These are phyloP conservation scores for Trichosporon sp. DNA, from an alignment of 1,284 basidiomycete species.

Conservation along the genomic window DNA sequence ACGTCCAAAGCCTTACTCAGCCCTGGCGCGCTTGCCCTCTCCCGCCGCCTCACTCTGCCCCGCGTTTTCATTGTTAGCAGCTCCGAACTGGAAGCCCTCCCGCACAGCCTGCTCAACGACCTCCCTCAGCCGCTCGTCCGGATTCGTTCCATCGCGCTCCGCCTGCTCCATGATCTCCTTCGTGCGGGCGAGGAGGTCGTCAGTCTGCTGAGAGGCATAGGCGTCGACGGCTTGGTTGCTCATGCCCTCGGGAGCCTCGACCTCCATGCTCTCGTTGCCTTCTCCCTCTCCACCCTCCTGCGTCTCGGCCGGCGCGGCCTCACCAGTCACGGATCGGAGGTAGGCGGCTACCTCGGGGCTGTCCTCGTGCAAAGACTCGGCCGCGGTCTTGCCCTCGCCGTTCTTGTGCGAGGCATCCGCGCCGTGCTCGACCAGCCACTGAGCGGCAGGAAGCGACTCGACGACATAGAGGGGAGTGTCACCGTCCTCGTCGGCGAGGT, in stretches of 20 bases:
- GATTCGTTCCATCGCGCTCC: constrained; percentile 38
- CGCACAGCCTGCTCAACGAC: constrained; percentile 40
- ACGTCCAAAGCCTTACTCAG: too few species aligned
- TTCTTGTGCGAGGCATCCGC: constrained; percentile 63
- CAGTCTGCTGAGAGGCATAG: constrained; percentile 64
- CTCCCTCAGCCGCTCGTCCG: constrained; percentile 39
- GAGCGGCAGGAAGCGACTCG: constrained; percentile 71
- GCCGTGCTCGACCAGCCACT: constrained; percentile 73
- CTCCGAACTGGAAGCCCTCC: constrained; percentile 34
- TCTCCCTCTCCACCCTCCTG: too few species aligned
- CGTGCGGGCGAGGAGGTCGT: constrained; percentile 61
- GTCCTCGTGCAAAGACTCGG: constrained; percentile 67
- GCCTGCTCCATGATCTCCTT: constrained; percentile 52
- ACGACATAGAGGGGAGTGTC: constrained; percentile 90
- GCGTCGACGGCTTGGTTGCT: constrained; percentile 65
- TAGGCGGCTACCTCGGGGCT: constrained; percentile 70
- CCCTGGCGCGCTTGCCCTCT: constrained; percentile 15
- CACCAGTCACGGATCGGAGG: constrained; percentile 54
- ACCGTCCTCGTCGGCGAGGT: constrained; percentile 75
- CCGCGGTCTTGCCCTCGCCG: constrained; percentile 66
- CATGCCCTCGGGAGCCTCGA: constrained; percentile 39
- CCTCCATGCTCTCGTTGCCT: not conserved
- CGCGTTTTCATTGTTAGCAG: not conserved
- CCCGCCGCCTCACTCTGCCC: not conserved
- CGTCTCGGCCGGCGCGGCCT: constrained; percentile 21